phyloP scores from a whole-genome alignment of 805 yeast genomes.

The Nakazawaea sp. region DNA sequence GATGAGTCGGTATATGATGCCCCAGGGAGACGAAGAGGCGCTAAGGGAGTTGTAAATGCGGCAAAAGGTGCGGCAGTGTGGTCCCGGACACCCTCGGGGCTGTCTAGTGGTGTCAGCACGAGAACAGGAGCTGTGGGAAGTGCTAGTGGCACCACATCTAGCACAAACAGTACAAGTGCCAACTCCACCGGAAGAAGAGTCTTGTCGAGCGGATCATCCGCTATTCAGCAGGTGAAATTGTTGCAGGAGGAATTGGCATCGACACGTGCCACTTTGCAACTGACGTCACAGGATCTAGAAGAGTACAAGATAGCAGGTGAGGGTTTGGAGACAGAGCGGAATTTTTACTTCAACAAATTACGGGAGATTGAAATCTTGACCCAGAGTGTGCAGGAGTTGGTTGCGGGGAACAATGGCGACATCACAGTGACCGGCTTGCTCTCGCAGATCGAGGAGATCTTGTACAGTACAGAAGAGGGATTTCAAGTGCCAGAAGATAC shows the following conservation, averaged over 20 bases:
- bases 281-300: slow-evolving; percentile 41
- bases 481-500: slow-evolving; percentile 48
- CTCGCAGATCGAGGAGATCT: slow-evolving; percentile 62
- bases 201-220: neutral
- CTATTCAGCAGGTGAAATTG: slow-evolving; percentile 1
- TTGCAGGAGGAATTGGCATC: slow-evolving; percentile 35
- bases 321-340: slow-evolving; percentile 73
- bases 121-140: neutral
- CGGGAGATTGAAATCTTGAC: slow-evolving; percentile 82
- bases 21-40: slow-evolving; percentile 39
- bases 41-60: slow-evolving; percentile 4
- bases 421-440: slow-evolving; percentile 32
- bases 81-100: neutral
- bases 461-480: slow-evolving; percentile 81
- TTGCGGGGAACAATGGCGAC: slow-evolving; percentile 31
- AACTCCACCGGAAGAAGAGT: neutral
- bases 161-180: neutral
- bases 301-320: slow-evolving; percentile 57
- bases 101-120: neutral
- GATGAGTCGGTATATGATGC: slow-evolving; percentile 73
- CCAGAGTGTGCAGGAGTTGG: slow-evolving; percentile 47
- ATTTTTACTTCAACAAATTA: slow-evolving; percentile 83
- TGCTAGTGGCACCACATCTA: neutral
- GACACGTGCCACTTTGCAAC: slow-evolving; percentile 32
- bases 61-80: neutral